Evolutionary conservation across 1,139 yeast species (phyloP).

Genomic region (Pichia sp.): DNA sequence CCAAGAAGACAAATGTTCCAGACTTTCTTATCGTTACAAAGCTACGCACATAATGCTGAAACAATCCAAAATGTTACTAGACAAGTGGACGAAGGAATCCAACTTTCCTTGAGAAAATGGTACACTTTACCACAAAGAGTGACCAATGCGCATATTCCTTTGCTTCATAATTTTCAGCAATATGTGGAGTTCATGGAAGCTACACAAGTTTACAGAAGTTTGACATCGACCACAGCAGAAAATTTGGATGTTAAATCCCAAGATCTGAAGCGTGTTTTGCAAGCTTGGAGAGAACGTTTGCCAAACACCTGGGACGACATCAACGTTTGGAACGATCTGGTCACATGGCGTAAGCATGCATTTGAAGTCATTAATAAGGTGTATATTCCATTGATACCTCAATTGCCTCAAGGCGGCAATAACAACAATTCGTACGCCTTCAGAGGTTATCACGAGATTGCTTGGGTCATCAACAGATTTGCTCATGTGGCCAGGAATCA

Average conservation of each 20-base stretch:
- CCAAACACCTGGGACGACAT: slow-evolving; percentile 98
- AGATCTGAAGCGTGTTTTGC: slow-evolving; percentile 87
- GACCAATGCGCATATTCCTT: slow-evolving; percentile 81
- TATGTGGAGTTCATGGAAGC: slow-evolving; percentile 98
- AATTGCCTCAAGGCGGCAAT: slow-evolving; percentile 58
- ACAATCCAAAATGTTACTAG: slow-evolving; percentile 74
- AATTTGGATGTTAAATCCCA: slow-evolving; percentile 89
- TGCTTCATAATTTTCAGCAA: slow-evolving; percentile 92
- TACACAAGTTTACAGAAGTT: slow-evolving; percentile 82
- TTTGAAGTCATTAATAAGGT: slow-evolving; percentile 95
- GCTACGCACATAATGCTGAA: slow-evolving; percentile 85
- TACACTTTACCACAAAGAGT: slow-evolving; percentile 73
- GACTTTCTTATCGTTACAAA: slow-evolving; percentile 87
- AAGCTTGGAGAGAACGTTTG: slow-evolving; percentile 95
- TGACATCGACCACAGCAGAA: slow-evolving; percentile 85
- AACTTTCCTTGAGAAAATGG: slow-evolving; percentile 89
- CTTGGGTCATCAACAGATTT: slow-evolving; percentile 97
- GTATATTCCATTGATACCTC: slow-evolving; percentile 87
- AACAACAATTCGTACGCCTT: slow-evolving; percentile 82
- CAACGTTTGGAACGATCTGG: slow-evolving; percentile 94
- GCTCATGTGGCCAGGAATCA: slow-evolving; percentile 98
- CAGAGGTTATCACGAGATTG: slow-evolving; percentile 97
- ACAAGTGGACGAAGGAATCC: slow-evolving; percentile 93
- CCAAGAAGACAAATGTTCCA: slow-evolving; percentile 95
- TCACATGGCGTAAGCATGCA: slow-evolving; percentile 98